Evolutionary conservation across 352 stramenopile species (phyloP).

Genomic region (Phytophthora pseudosyringae): DNA sequence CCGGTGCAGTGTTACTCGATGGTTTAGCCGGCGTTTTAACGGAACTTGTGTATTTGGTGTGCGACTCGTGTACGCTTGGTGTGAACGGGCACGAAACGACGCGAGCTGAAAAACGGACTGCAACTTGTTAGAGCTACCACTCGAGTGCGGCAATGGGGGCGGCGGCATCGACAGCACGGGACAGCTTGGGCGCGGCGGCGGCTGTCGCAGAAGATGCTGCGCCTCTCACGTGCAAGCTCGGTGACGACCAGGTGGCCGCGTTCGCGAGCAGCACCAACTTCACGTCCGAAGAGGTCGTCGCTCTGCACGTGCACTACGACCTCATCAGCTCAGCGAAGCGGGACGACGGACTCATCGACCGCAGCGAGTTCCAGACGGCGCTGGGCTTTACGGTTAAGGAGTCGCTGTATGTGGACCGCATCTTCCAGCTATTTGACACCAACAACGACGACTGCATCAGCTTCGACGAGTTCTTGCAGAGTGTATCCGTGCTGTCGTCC

Average conservation of each 20-base stretch:
- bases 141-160: constrained; percentile 48
- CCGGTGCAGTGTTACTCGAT: constrained; percentile 5
- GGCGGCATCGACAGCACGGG: constrained; percentile 66
- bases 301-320: constrained; percentile 68
- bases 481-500: constrained; percentile 73
- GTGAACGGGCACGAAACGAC: not conserved
- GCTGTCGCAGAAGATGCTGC: not conserved
- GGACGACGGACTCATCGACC: constrained; percentile 78
- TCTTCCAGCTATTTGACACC: constrained; percentile 81
- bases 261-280: constrained; percentile 61
- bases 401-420: constrained; percentile 84
- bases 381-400: constrained; percentile 81
- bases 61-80: too few species aligned
- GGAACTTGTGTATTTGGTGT: too few species aligned
- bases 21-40: constrained; percentile 5
- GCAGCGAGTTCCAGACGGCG: constrained; percentile 80
- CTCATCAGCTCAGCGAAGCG: constrained; percentile 68
- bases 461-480: constrained; percentile 82
- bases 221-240: constrained; percentile 62
- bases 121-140: constrained; percentile 6
- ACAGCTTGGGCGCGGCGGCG: constrained; percentile 37
- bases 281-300: constrained; percentile 61
- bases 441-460: constrained; percentile 85
- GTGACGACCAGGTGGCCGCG: constrained; percentile 50
- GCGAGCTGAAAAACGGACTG: constrained; percentile 17